phyloP scores from a whole-genome alignment of 495 filamentous ascomycete genomes.

The Daldinia concentrica region DNA sequence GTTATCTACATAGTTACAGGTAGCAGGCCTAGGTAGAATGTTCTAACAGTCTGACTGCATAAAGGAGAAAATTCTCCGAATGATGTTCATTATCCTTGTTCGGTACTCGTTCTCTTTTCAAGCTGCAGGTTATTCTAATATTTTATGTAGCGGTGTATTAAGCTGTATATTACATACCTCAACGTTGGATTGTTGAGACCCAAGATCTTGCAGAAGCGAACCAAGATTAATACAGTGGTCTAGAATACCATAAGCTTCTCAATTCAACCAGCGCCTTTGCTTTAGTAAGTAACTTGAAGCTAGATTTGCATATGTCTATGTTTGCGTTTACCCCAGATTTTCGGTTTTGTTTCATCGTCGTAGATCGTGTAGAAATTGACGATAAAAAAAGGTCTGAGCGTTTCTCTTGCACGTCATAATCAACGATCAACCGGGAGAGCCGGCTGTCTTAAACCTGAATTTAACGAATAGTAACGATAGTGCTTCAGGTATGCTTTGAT shows the following conservation, averaged over 20 bases:
- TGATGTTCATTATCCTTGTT: background rate
- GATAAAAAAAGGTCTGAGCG: constrained; percentile 10
- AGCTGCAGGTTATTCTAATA: background rate
- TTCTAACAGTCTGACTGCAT: background rate
- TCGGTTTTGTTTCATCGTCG: constrained; percentile 23
- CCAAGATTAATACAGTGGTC: background rate
- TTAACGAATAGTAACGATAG: background rate
- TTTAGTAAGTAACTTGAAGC: background rate
- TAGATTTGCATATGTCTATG: background rate
- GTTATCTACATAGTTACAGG: background rate
- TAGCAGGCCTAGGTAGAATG: too few relatives aligned
- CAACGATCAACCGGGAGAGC: background rate
- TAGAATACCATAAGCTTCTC: background rate
- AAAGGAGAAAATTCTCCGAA: background rate
- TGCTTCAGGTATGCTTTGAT: background rate
- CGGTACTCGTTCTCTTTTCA: background rate
- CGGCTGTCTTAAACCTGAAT: background rate
- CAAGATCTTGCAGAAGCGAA: background rate
- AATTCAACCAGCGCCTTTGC: background rate
- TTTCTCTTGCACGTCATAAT: background rate
- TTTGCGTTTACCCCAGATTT: constrained; percentile 25
- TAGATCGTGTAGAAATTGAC: constrained; percentile 22
- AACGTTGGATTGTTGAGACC: background rate
- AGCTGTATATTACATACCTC: background rate
- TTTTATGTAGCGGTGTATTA: background rate